These are phyloP conservation scores for Dillenia turbinata DNA, from an alignment of 164 flowering plant genomes.

Conservation along the genomic window DNA sequence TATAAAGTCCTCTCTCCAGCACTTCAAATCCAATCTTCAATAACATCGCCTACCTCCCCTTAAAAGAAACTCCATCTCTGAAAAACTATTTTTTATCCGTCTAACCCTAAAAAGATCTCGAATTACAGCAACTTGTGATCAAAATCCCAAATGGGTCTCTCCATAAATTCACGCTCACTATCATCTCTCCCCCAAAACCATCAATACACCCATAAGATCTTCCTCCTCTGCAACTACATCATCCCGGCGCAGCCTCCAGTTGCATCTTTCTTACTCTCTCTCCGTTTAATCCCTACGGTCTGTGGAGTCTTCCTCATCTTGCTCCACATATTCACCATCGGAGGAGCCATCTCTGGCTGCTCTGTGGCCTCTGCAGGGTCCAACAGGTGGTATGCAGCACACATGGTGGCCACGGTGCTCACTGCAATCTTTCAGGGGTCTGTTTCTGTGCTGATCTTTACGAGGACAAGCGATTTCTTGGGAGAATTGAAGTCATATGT, in stretches of 20 bases:
- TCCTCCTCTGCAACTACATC: slow-evolving; percentile 71
- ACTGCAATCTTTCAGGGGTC: slow-evolving; percentile 83
- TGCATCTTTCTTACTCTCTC: slow-evolving; percentile 81
- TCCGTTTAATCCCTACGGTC: slow-evolving; percentile 64
- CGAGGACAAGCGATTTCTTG: slow-evolving; percentile 48
- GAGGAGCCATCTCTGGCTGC: slow-evolving; percentile 46
- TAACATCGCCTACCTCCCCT: not conserved
- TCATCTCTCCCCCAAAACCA: slow-evolving; percentile 18
- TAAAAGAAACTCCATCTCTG: too few species aligned
- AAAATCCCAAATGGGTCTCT: slow-evolving; percentile 27
- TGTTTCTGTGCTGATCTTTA: slow-evolving; percentile 58
- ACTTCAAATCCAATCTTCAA: not conserved
- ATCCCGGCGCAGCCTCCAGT: slow-evolving; percentile 75
- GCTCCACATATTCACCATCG: slow-evolving; percentile 68
- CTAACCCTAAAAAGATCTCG: too few species aligned
- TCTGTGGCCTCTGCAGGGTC: slow-evolving; percentile 40
- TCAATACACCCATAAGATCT: slow-evolving; percentile 55
- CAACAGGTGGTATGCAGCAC: slow-evolving; percentile 55
- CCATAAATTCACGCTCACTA: slow-evolving; percentile 5
- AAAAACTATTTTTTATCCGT: too few species aligned
- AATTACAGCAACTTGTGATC: too few species aligned
- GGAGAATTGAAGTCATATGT: slow-evolving; percentile 55
- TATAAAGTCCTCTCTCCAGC: not conserved
- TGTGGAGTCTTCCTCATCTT: slow-evolving; percentile 66
- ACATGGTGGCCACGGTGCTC: slow-evolving; percentile 67